Evolutionary conservation across 179 eudicot species (phyloP).

Genomic region (Monotropa hypopitys): DNA sequence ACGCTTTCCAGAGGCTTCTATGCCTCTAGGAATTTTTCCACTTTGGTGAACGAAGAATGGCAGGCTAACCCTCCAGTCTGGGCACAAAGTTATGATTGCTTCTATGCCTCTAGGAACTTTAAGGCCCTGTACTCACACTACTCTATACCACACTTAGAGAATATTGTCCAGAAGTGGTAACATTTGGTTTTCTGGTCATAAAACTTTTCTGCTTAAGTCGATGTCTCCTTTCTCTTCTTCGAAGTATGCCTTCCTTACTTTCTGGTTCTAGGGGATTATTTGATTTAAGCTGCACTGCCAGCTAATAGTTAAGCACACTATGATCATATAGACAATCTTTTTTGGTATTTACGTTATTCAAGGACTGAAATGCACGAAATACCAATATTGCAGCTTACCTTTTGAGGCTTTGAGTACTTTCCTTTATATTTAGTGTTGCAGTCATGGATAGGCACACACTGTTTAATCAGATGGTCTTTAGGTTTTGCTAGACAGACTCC

Average conservation of each 20-base stretch:
- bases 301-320: not conserved
- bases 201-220: not conserved
- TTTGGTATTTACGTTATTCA: not conserved
- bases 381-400: not conserved
- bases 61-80: not conserved
- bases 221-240: not conserved
- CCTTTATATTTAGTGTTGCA: not conserved
- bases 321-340: not conserved
- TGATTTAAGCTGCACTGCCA: not conserved
- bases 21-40: not conserved
- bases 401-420: not conserved
- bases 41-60: not conserved
- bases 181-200: slow-evolving; percentile 1
- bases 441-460: not conserved
- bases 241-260: not conserved
- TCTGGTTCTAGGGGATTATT: not conserved
- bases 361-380: not conserved
- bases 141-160: not conserved
- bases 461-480: not conserved
- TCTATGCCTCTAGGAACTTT: too few species aligned
- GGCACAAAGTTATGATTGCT: not conserved
- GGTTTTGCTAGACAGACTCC: not conserved
- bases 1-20: not conserved
- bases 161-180: not conserved
- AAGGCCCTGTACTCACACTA: not conserved